Base-by-base conservation (phyloP, 306 rosid genomes). In the Trifolium fragiferum region DNA sequence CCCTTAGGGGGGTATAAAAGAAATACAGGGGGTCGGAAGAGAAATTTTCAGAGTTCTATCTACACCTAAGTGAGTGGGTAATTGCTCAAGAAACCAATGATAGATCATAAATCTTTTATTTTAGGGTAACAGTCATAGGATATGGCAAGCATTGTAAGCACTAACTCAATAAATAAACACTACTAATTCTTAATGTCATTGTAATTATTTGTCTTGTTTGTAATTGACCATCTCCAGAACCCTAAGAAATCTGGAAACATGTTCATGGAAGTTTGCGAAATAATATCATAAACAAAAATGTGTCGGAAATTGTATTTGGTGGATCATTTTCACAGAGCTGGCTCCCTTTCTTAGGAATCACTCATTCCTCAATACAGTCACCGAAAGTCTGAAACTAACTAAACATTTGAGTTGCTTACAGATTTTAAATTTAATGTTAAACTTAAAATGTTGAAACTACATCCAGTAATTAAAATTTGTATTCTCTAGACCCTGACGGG, bases 11-110 rank as follows among this genome's bases (percentile, higher is more conserved):
- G n/a, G n/a, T n/a, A n/a, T n/a, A n/a, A n/a, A n/a, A n/a, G n/a
- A n/a, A n/a, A n/a, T n/a, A n/a, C n/a, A n/a, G n/a, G n/a, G n/a
- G n/a, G n/a, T n/a, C n/a, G n/a, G n/a, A n/a, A n/a, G n/a, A n/a
- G n/a, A n/a, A n/a, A n/a, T n/a, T n/a, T n/a, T n/a, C n/a, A 59
- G 8, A 12, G 12, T 64, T 46, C 43, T n/a, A 27, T 64, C 58
- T 23, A 14, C 35, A 25, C 57, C 30, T 8, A 54, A 23, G 58
- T 20, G 65, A 46, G 59, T 37, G 21, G 23, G 35, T 58, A 35
- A 27, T 50, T 72, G 47, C 23, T 25, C 67, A 65, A 19, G 37
- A 51, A 66, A 70, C 20, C 16, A 41, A 16, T 62, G 16, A 46
- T 40, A 25, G 32, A 30, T 68, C n/a, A 35, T 65, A 14, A 68